Percentiles rank a stretch among this genome's conserved stretches.
Evolutionary conservation across 129 eudicot genomes (phyloP).

Genomic region (Deinandra increscens): DNA sequence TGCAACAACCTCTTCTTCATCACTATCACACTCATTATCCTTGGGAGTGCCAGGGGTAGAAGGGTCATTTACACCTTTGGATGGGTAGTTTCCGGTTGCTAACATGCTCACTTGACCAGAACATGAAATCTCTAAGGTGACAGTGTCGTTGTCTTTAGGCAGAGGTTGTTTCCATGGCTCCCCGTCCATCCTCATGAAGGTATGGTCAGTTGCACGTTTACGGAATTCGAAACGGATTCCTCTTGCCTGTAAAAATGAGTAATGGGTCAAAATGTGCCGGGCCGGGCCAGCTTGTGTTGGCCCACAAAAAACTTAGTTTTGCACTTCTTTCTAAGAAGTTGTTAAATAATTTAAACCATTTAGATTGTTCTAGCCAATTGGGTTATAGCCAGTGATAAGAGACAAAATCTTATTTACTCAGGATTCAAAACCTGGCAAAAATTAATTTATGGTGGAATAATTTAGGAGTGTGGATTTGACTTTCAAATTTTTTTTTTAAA

Average conservation of each 20-base stretch:
- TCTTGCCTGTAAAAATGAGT: conserved; percentile 39
- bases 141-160: conserved; percentile 58
- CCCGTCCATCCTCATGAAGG: conserved; percentile 76
- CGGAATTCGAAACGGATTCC: conserved; percentile 62
- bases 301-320: background rate
- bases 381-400: no score
- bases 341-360: background rate
- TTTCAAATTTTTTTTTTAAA: no score
- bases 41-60: conserved; percentile 42
- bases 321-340: background rate
- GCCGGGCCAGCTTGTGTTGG: background rate
- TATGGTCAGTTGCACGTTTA: conserved; percentile 57
- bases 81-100: conserved; percentile 35
- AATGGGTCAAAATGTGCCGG: background rate
- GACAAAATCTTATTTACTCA: no score
- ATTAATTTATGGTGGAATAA: no score
- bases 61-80: conserved; percentile 53
- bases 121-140: conserved; percentile 55
- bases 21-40: conserved; percentile 36
- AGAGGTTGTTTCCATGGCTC: conserved; percentile 91
- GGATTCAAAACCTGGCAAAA: no score
- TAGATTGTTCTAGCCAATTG: no score
- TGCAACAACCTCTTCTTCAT: conserved; percentile 34
- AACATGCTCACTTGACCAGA: conserved; percentile 66
- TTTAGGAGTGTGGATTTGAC: no score